Evolutionary conservation across 192 early-diverging fungal species (phyloP).

Genomic region (Coemansia asiatica): DNA sequence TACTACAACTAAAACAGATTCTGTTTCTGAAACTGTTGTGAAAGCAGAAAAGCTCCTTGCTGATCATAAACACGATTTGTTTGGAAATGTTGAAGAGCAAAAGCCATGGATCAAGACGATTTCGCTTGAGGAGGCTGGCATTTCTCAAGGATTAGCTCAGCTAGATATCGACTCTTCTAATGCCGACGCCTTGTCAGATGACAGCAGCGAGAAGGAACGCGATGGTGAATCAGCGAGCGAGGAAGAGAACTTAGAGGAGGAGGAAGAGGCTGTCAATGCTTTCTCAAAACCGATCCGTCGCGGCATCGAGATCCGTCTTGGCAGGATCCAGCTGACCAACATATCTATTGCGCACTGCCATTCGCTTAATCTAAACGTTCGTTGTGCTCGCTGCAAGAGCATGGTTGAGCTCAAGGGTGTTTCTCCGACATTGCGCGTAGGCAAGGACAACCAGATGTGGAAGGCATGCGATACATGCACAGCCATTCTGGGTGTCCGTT

Average conservation of each 20-base stretch:
- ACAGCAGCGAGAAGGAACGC: slow-evolving; percentile 14
- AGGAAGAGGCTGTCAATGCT: slow-evolving; percentile 15
- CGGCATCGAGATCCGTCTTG: slow-evolving; percentile 77
- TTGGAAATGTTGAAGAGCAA: slow-evolving; percentile 10
- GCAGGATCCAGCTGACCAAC: slow-evolving; percentile 59
- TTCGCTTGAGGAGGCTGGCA: slow-evolving; percentile 26
- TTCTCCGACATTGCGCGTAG: slow-evolving; percentile 18
- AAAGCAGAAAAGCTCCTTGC: neutral
- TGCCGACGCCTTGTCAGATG: neutral
- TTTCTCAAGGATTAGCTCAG: slow-evolving; percentile 8
- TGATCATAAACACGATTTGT: slow-evolving; percentile 4
- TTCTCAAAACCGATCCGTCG: slow-evolving; percentile 55
- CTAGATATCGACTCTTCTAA: neutral
- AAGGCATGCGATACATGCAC: slow-evolving; percentile 60
- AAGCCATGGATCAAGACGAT: slow-evolving; percentile 47
- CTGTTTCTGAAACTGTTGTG: neutral
- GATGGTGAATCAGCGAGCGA: neutral
- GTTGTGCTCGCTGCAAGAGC: slow-evolving; percentile 77
- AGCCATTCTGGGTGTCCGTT: slow-evolving; percentile 57
- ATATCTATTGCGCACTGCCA: slow-evolving; percentile 69
- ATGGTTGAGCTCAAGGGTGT: slow-evolving; percentile 64
- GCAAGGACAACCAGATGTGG: slow-evolving; percentile 50
- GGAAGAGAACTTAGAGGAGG: slow-evolving; percentile 13
- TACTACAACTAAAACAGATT: no score
- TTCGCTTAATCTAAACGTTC: slow-evolving; percentile 63